These are phyloP conservation scores for Beta macrorhiza DNA, from an alignment of 179 eudicot species.

Conservation along the genomic window DNA sequence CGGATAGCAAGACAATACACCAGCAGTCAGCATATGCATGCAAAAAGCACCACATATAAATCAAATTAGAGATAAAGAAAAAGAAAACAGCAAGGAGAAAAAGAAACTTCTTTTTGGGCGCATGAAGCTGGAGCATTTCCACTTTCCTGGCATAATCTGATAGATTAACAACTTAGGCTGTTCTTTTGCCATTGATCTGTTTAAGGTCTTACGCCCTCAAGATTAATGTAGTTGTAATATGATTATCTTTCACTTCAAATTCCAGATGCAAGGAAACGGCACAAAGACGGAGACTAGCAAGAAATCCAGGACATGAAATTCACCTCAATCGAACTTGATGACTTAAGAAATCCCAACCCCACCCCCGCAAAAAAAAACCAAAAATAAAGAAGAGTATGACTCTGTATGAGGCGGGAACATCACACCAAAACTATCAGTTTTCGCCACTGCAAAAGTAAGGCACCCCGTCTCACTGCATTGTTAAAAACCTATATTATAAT, in stretches of 20 bases:
- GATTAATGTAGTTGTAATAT: neutral
- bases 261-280: neutral
- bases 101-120: neutral
- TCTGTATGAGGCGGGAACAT: neutral
- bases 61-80: neutral
- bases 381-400: no score
- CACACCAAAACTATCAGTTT: neutral
- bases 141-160: neutral
- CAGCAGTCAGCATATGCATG: neutral
- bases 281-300: neutral
- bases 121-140: neutral
- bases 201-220: neutral
- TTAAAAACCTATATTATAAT: neutral
- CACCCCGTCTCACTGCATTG: neutral
- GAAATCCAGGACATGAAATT: neutral
- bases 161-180: neutral
- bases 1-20: neutral
- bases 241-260: neutral
- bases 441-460: no score
- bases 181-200: neutral
- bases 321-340: no score
- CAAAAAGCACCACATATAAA: neutral
- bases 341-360: no score
- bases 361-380: no score
- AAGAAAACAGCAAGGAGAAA: neutral